Evolutionary conservation across 176 grass and related monocot genomes (phyloP), one percentile per base, ranked within the genome.

Genomic region (Chrysopogon serrulatus): DNA sequence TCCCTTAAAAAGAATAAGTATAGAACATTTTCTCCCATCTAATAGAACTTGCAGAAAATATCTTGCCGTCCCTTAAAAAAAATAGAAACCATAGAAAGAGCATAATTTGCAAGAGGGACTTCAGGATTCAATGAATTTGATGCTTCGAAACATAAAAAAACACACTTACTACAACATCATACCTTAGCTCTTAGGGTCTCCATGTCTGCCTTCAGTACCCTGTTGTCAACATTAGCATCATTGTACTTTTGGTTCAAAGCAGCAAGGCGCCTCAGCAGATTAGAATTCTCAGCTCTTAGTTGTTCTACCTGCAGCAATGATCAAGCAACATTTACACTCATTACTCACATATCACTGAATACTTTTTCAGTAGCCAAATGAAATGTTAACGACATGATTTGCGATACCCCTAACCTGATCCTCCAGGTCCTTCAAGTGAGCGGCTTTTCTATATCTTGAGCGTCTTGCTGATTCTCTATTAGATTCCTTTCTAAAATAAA

Each of bases 361-460:
- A 2, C 40, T 76, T 74, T 6, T 40, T 63, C 16, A 47, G 24
- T 28, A 74, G 19, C 9, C 27, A 79, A 78, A 73, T 56, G 12
- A 33, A 86, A 21, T 1, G 37, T 39, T 39, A 0, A 28, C n/a
- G n/a, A 35, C 6, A 30, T 30, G 15, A 30, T 72, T 80, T 67
- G 51, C 10, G 31, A 73, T 11, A 35, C 2, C 40, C n/a, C 5
- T n/a, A n/a, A 94, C 92, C 86, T 97, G 90, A 30, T 87, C 83
- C 74, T 97, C 92, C 43, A 97, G 70, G 1, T 92, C 95, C 83
- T 84, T 92, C 30, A 89, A 28, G 88, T 92, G 92, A 90, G 88
- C 92, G 76, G 93, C 92, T 66, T 92, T 97, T 89, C 92, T 97
- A 10, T 65, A 87, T 85, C 95, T 97, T 67, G 92, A 94, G 40